Conservation (phyloP, 2,329 filamentous ascomycete species). For the Colletotrichum plurivorum region DNA sequence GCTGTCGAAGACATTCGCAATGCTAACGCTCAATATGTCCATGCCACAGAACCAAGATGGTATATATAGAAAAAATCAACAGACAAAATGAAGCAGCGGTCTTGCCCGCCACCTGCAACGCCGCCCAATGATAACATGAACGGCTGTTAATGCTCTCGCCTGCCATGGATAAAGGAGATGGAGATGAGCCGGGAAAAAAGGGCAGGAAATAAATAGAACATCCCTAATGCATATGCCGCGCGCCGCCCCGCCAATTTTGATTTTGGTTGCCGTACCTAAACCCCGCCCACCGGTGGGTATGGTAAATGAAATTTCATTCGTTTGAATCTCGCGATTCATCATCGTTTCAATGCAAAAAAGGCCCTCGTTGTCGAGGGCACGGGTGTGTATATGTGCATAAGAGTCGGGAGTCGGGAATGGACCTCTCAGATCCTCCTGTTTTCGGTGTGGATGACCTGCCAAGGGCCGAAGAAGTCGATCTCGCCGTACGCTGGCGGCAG, state of each 20-base stretch:
- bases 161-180: slow-evolving; percentile 8
- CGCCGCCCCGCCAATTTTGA: slow-evolving; percentile 30
- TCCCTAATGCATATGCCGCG: slow-evolving; percentile 32
- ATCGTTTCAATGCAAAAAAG: slow-evolving; percentile 35
- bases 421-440: slow-evolving; percentile 59
- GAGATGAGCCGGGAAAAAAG: not conserved
- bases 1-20: slow-evolving; percentile 11
- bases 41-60: not conserved
- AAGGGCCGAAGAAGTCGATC: slow-evolving; percentile 63
- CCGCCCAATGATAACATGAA: slow-evolving; percentile 37
- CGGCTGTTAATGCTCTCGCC: slow-evolving; percentile 20
- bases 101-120: slow-evolving; percentile 20
- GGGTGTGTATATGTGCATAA: slow-evolving; percentile 32
- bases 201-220: not conserved
- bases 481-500: slow-evolving; percentile 69
- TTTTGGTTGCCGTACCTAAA: slow-evolving; percentile 31
- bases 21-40: slow-evolving; percentile 18
- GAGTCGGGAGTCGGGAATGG: not conserved
- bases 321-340: slow-evolving; percentile 38
- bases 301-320: slow-evolving; percentile 20
- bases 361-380: slow-evolving; percentile 16
- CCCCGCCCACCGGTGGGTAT: slow-evolving; percentile 16
- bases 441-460: slow-evolving; percentile 65
- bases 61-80: not conserved
- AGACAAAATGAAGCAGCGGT: not conserved